Evolutionary conservation across 2,329 filamentous ascomycete species (phyloP).

Genomic region (Ophiostoma ips): DNA sequence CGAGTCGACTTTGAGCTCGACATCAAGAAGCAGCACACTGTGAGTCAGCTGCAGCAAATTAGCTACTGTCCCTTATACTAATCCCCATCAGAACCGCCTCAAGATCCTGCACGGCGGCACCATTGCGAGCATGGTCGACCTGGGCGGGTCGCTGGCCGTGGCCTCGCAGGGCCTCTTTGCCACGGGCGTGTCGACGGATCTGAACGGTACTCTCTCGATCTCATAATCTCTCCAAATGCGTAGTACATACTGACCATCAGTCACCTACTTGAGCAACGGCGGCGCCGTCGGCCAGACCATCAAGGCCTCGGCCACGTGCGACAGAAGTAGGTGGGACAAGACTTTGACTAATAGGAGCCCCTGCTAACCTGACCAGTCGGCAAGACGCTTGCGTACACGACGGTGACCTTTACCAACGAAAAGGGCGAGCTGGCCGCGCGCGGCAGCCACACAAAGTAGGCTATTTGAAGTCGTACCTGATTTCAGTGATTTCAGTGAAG

Average conservation of each 20-base stretch:
- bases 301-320: slow-evolving; percentile 42
- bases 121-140: slow-evolving; percentile 60
- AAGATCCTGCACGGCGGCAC: slow-evolving; percentile 67
- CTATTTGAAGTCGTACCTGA: no score
- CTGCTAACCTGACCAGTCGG: slow-evolving; percentile 39
- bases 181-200: slow-evolving; percentile 51
- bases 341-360: no score
- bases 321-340: slow-evolving; percentile 48
- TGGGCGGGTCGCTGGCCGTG: slow-evolving; percentile 51
- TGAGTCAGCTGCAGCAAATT: slow-evolving; percentile 20
- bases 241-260: slow-evolving; percentile 14
- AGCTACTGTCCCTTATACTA: no score
- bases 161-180: slow-evolving; percentile 49
- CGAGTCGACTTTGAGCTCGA: slow-evolving; percentile 63
- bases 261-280: slow-evolving; percentile 48
- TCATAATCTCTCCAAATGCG: no score
- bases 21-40: slow-evolving; percentile 62
- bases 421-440: slow-evolving; percentile 46
- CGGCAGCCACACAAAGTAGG: slow-evolving; percentile 53
- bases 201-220: slow-evolving; percentile 35
- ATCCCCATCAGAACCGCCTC: slow-evolving; percentile 47
- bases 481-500: background rate
- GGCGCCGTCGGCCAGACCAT: slow-evolving; percentile 43
- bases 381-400: slow-evolving; percentile 49
- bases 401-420: slow-evolving; percentile 42